Conservation (phyloP, 129 eudicot genomes). For the Rutidosis leptorrhynchoides region DNA sequence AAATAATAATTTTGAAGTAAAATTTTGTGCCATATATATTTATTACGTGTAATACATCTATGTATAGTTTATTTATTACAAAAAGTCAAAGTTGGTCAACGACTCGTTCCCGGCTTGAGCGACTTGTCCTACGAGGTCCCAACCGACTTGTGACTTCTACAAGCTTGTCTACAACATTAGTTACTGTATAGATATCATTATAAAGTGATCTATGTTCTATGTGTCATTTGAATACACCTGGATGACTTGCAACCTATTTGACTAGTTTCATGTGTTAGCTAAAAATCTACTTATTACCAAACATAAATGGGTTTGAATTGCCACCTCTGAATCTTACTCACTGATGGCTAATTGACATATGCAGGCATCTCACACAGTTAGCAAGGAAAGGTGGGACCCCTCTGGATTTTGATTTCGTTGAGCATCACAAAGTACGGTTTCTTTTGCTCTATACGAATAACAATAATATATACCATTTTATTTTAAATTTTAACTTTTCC, state of each 20-base stretch:
- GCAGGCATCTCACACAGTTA: slow-evolving; percentile 85
- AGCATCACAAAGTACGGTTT: slow-evolving; percentile 76
- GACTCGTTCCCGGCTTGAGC: too few species aligned
- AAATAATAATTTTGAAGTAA: too few species aligned
- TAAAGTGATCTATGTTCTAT: neutral
- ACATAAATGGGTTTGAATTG: neutral
- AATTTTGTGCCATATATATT: too few species aligned
- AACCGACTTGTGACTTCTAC: too few species aligned
- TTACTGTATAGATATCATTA: neutral
- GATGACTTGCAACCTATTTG: neutral
- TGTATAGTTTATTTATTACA: too few species aligned
- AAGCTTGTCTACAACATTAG: too few species aligned
- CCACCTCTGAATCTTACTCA: neutral
- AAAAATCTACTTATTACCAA: neutral
- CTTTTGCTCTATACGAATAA: neutral
- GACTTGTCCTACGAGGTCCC: too few species aligned
- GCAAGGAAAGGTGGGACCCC: slow-evolving; percentile 87
- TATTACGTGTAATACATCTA: too few species aligned
- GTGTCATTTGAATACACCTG: neutral
- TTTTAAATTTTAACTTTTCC: neutral
- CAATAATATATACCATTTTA: neutral
- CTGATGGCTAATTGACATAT: slow-evolving; percentile 19
- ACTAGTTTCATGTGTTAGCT: neutral
- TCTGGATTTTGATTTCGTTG: slow-evolving; percentile 76
- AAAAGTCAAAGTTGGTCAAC: too few species aligned